These are phyloP conservation scores for Ceratobasidium sp. DNA, from an alignment of 1,284 basidiomycete species.

Conservation along the genomic window DNA sequence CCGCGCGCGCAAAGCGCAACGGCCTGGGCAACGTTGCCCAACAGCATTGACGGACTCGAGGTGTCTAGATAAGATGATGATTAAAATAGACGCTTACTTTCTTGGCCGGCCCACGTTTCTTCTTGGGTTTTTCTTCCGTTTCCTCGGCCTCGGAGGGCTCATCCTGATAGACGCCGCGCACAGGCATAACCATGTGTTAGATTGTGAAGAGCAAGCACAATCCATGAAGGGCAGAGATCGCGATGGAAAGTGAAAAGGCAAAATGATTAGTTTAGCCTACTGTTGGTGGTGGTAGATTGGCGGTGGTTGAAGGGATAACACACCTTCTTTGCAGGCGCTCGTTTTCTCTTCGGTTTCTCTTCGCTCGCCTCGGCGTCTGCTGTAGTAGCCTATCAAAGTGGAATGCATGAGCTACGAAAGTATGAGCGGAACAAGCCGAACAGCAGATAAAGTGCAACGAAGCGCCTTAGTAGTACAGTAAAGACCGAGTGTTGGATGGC, in stretches of 20 bases:
- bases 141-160: constrained; percentile 52
- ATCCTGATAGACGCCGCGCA: not conserved
- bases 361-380: constrained; percentile 53
- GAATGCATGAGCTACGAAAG: not conserved
- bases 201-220: not conserved
- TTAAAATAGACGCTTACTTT: constrained; percentile 31
- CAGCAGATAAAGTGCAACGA: not conserved
- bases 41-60: not conserved
- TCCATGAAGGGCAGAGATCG: not conserved
- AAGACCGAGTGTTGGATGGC: not conserved
- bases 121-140: constrained; percentile 61
- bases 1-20: not conserved
- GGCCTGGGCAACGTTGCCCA: not conserved
- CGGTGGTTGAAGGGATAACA: not conserved
- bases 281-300: not conserved
- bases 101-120: constrained; percentile 53
- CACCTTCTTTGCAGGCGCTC: constrained; percentile 50
- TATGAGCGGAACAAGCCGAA: not conserved
- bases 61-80: not conserved
- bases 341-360: constrained; percentile 61
- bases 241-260: not conserved
- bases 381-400: constrained; percentile 53
- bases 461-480: not conserved
- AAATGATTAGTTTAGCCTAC: not conserved
- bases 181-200: not conserved